Conservation (phyloP, 345 rosid genomes). For the Gossypium thurberi region DNA sequence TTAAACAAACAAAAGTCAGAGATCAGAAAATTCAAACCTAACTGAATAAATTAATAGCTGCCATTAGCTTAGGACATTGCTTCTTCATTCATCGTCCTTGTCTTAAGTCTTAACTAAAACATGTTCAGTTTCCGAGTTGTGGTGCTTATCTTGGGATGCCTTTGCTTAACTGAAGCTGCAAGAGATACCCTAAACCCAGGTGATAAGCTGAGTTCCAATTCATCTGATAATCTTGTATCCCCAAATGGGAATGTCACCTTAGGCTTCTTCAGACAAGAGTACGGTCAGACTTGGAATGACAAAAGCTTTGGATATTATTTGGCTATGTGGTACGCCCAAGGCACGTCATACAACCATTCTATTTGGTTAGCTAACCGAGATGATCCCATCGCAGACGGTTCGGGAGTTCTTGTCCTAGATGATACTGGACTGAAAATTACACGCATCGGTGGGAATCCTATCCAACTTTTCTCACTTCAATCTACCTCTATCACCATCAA, state of each 20-base stretch:
- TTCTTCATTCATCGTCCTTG: not conserved
- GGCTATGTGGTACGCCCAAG: not conserved
- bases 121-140: not conserved
- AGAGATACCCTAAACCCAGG: not conserved
- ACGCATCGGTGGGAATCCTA: not conserved
- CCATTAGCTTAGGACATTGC: not conserved
- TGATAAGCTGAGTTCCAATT: not conserved
- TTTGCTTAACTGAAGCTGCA: not conserved
- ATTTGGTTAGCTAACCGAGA: conserved; percentile 4
- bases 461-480: not conserved
- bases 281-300: not conserved
- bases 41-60: not conserved
- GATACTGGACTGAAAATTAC: not conserved
- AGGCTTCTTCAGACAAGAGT: not conserved
- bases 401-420: not conserved
- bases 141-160: not conserved
- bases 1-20: not conserved
- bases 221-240: not conserved
- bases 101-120: not conserved
- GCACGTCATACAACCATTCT: not conserved
- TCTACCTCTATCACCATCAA: not conserved
- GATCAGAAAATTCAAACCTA: not conserved
- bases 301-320: not conserved
- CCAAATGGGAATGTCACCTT: not conserved
- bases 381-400: not conserved